Conservation (phyloP, 305 asterid species). For the Plantago lanceolata region DNA sequence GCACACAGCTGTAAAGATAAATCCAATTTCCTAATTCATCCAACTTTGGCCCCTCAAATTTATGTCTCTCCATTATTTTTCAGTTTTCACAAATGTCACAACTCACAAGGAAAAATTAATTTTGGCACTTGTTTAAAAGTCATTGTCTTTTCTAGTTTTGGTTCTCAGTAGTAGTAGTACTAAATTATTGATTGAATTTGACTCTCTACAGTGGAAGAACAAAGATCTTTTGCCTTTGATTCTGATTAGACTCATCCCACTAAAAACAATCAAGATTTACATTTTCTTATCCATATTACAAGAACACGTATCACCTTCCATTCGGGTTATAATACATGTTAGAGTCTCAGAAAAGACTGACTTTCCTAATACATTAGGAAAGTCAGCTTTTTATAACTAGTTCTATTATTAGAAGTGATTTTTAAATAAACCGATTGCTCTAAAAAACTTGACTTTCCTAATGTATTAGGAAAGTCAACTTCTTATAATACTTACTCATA, state of each 20-base stretch:
- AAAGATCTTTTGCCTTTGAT: background rate
- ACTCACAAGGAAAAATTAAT: background rate
- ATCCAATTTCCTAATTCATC: constrained; percentile 23
- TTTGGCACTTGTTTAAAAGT: constrained; percentile 1
- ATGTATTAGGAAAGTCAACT: no score
- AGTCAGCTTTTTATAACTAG: no score
- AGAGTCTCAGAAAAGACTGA: no score
- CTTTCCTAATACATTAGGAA: no score
- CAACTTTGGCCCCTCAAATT: constrained; percentile 32
- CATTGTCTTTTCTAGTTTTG: constrained; percentile 6
- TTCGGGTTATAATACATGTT: no score
- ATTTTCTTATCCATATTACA: background rate
- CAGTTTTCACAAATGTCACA: constrained; percentile 15
- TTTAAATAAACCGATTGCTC: no score
- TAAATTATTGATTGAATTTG: background rate
- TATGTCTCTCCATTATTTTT: constrained; percentile 19
- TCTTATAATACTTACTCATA: no score
- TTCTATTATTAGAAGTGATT: no score
- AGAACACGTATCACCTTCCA: background rate
- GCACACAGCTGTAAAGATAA: constrained; percentile 38
- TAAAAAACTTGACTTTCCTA: no score
- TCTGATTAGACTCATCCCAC: background rate
- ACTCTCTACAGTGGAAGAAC: background rate
- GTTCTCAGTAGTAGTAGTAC: background rate
- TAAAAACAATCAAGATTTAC: background rate